Evolutionary conservation across 768 basidiomycete genomes (phyloP).

Genomic region (Galerina marginata): DNA sequence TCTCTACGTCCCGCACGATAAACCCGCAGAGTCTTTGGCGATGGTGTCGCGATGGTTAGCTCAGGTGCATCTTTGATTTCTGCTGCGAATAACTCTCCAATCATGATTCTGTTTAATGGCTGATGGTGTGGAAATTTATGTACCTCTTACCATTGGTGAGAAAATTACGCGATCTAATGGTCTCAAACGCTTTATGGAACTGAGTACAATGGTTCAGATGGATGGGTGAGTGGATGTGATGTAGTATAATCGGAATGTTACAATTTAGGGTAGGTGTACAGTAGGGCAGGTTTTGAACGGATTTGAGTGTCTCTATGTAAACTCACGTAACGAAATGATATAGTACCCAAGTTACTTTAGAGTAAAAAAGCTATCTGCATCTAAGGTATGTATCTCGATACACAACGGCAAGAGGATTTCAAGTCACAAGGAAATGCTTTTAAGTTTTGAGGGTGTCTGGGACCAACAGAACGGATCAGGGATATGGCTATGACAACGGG

Average conservation of each 20-base stretch:
- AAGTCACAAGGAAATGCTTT: not conserved
- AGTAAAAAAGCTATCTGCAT: too few species aligned
- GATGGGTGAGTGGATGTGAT: too few species aligned
- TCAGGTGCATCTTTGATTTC: conserved; percentile 39
- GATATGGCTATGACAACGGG: conserved; percentile 25
- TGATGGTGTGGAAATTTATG: not conserved
- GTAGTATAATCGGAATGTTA: too few species aligned
- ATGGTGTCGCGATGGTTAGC: conserved; percentile 73
- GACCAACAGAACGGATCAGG: conserved; percentile 19
- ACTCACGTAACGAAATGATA: too few species aligned
- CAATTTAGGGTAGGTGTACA: too few species aligned
- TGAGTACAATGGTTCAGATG: too few species aligned
- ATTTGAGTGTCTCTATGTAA: too few species aligned
- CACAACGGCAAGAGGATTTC: not conserved
- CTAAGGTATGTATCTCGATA: not conserved
- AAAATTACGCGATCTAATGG: too few species aligned
- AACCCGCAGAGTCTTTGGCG: conserved; percentile 63
- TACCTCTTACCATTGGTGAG: too few species aligned
- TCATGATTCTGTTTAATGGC: not conserved
- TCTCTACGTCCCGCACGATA: conserved; percentile 67
- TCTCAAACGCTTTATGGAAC: too few species aligned
- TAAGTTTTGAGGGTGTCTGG: not conserved
- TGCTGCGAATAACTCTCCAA: not conserved
- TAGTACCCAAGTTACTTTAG: too few species aligned
- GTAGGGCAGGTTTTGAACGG: too few species aligned